Evolutionary conservation across 805 yeast species (phyloP).

Genomic region (Yamadazyma kitorensis): DNA sequence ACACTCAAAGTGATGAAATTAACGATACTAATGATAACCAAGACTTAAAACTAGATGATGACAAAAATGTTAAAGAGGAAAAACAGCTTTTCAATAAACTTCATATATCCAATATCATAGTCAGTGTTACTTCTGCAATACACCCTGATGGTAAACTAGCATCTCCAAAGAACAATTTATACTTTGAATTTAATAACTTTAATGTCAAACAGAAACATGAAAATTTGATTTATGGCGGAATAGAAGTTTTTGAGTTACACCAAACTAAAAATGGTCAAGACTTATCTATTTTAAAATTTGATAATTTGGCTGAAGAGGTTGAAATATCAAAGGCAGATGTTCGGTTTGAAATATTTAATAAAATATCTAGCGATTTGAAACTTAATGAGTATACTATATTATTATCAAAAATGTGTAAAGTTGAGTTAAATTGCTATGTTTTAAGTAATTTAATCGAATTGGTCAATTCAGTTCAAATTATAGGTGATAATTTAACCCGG

Average conservation of each 20-base stretch:
- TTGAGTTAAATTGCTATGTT: conserved; percentile 8
- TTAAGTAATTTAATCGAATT: conserved; percentile 4
- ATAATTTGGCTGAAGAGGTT: conserved; percentile 3
- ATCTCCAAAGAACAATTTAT: conserved; percentile 26
- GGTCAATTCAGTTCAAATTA: not conserved
- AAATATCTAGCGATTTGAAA: conserved; percentile 11
- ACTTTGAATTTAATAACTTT: conserved; percentile 23
- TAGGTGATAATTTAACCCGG: not conserved
- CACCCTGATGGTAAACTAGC: conserved; percentile 39
- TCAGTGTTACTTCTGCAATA: conserved; percentile 50
- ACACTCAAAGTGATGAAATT: conserved; percentile 15
- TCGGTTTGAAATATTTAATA: conserved; percentile 46
- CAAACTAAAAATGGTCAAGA: conserved; percentile 17
- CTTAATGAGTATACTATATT: conserved; percentile 12
- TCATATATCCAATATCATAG: conserved; percentile 30
- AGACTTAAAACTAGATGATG: conserved; percentile 7
- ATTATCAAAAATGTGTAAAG: conserved; percentile 11
- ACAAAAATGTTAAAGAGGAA: conserved; percentile 12
- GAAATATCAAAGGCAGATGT: conserved; percentile 42
- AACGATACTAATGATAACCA: conserved; percentile 12
- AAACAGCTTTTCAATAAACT: conserved; percentile 36
- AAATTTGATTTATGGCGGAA: conserved; percentile 46
- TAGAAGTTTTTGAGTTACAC: conserved; percentile 31
- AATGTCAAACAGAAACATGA: conserved; percentile 43
- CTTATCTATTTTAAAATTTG: conserved; percentile 26